phyloP scores from a whole-genome alignment of 2,329 filamentous ascomycete genomes.

The Trichoderma pleuroti region DNA sequence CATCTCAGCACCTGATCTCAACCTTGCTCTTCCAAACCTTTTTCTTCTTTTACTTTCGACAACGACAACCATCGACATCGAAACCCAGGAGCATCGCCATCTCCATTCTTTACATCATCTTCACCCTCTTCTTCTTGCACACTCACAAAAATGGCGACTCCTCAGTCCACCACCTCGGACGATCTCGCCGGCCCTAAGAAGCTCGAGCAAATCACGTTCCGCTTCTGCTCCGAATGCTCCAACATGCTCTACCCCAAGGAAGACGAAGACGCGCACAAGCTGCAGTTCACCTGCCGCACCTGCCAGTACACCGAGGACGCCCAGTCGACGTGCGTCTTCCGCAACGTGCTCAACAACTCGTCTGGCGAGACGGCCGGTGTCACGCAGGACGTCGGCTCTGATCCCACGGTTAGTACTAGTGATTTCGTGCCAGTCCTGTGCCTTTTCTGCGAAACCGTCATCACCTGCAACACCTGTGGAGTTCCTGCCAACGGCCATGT shows the following conservation, averaged over 20 bases:
- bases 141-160: constrained; percentile 50
- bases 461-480: constrained; percentile 42
- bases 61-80: background rate
- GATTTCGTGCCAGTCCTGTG: constrained; percentile 43
- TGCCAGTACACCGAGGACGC: constrained; percentile 89
- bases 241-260: constrained; percentile 98
- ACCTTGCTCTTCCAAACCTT: background rate
- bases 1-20: background rate
- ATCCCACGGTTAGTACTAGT: constrained; percentile 86
- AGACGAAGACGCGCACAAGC: constrained; percentile 74
- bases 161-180: constrained; percentile 47
- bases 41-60: background rate
- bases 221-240: constrained; percentile 98
- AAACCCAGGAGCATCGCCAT: background rate
- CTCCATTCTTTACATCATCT: background rate
- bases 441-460: constrained; percentile 44
- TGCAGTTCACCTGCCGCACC: constrained; percentile 94
- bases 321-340: constrained; percentile 86
- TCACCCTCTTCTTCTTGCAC: background rate
- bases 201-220: constrained; percentile 84
- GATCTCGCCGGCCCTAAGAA: constrained; percentile 47
- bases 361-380: constrained; percentile 95
- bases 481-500: constrained; percentile 25
- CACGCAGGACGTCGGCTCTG: constrained; percentile 92
- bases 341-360: constrained; percentile 87